Conservation (phyloP, 2,329 filamentous ascomycete species). For the Pseudocercospora pini-densiflorae region DNA sequence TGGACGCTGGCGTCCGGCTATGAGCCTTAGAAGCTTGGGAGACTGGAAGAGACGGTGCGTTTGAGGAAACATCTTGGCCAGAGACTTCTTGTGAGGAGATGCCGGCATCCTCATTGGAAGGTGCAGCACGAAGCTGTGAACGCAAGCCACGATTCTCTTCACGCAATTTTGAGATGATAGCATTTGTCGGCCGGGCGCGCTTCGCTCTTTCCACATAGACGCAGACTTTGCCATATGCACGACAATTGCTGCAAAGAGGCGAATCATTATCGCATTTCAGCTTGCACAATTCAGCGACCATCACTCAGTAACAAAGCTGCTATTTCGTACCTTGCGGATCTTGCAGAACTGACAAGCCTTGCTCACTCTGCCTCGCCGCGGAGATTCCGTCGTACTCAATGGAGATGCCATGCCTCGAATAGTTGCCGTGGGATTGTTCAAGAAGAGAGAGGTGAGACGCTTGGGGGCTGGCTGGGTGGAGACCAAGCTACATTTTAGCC, state of each 20-base stretch:
- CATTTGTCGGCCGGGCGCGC: slow-evolving; percentile 34
- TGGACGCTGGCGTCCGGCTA: slow-evolving; percentile 18
- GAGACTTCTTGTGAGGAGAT: not conserved
- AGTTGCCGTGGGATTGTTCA: not conserved
- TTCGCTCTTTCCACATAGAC: slow-evolving; percentile 46
- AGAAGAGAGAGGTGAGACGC: too few species aligned
- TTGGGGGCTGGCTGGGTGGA: too few species aligned
- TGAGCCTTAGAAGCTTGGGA: not conserved
- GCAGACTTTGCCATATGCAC: slow-evolving; percentile 51
- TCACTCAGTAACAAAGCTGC: not conserved
- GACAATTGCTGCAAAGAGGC: slow-evolving; percentile 54
- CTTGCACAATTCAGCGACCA: slow-evolving; percentile 38
- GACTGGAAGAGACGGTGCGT: not conserved
- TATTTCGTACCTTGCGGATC: slow-evolving; percentile 2
- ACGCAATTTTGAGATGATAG: slow-evolving; percentile 22
- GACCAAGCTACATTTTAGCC: not conserved
- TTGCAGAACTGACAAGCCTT: slow-evolving; percentile 17
- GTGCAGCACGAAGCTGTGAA: not conserved
- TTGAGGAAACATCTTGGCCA: not conserved
- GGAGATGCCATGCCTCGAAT: slow-evolving; percentile 2
- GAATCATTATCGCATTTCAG: slow-evolving; percentile 56
- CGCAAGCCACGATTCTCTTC: slow-evolving; percentile 30
- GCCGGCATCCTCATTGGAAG: not conserved
- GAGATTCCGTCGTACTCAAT: not conserved
- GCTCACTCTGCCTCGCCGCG: slow-evolving; percentile 11